Percentiles rank a stretch among this genome's conserved stretches.
These are phyloP conservation scores for Triticum aestivum DNA, from an alignment of 176 grass and related monocot species.

Conservation along the genomic window DNA sequence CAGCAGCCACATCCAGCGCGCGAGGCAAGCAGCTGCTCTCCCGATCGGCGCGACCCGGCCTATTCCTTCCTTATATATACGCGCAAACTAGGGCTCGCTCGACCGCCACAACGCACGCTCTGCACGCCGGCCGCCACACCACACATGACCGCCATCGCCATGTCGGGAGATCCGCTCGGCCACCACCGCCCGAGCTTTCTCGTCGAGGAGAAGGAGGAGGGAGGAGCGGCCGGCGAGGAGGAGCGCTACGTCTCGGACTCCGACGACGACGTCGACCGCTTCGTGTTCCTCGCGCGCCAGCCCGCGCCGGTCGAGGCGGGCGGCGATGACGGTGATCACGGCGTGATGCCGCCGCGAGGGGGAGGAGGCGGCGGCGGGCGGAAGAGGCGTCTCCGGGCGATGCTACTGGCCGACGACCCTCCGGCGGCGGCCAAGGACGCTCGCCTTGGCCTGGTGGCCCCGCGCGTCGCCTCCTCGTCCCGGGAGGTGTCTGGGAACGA, in stretches of 20 bases:
- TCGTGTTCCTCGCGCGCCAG: conserved; percentile 36
- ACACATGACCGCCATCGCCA: conserved; percentile 1
- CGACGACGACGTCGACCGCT: conserved; percentile 36
- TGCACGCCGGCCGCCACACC: conserved; percentile 5
- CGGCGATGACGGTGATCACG: neutral
- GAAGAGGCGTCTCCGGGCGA: neutral
- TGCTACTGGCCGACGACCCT: neutral
- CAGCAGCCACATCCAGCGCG: no score
- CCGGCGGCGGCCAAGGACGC: neutral
- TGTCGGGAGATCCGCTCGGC: neutral
- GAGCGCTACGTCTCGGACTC: neutral
- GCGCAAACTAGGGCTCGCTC: neutral
- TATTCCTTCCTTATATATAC: neutral
- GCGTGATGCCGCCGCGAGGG: neutral
- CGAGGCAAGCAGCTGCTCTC: no score
- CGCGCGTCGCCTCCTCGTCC: neutral
- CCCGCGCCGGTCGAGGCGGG: neutral
- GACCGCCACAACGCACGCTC: neutral
- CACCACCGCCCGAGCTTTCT: neutral
- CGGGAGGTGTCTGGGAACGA: neutral
- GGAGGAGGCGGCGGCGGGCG: neutral
- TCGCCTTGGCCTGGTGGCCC: neutral
- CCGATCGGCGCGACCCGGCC: neutral
- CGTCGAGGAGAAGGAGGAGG: neutral
- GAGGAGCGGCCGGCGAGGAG: neutral